These are phyloP conservation scores for Tylopilus cervinicoccineus DNA, from an alignment of 768 basidiomycete species.

Conservation along the genomic window DNA sequence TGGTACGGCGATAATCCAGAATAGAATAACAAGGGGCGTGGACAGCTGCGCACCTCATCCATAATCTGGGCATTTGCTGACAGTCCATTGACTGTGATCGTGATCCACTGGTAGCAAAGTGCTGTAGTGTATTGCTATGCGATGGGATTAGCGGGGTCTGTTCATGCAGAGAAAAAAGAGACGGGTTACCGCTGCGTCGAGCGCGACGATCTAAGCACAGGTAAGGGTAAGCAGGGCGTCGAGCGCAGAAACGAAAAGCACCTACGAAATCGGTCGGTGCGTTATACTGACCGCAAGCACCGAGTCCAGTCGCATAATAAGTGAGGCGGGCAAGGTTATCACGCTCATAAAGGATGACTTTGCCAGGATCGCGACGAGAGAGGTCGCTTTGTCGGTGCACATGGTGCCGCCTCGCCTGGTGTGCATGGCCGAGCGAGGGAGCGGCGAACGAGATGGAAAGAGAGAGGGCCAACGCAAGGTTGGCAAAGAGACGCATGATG, in stretches of 20 bases:
- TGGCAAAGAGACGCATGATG: slow-evolving; percentile 23
- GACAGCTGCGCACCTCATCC: slow-evolving; percentile 46
- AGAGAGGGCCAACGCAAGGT: slow-evolving; percentile 19
- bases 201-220: slow-evolving; percentile 48
- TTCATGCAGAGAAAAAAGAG: background rate
- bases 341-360: slow-evolving; percentile 21
- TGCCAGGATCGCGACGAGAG: slow-evolving; percentile 24
- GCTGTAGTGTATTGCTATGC: slow-evolving; percentile 50
- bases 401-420: slow-evolving; percentile 22
- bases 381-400: slow-evolving; percentile 21
- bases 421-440: slow-evolving; percentile 18
- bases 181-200: slow-evolving; percentile 30
- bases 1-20: background rate
- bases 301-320: slow-evolving; percentile 40
- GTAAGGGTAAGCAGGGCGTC: slow-evolving; percentile 2
- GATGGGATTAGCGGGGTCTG: background rate
- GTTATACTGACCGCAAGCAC: slow-evolving; percentile 38
- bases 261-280: slow-evolving; percentile 33
- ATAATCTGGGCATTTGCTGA: slow-evolving; percentile 52
- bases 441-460: slow-evolving; percentile 14
- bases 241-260: background rate
- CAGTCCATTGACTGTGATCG: slow-evolving; percentile 58
- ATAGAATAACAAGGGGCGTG: background rate
- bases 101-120: slow-evolving; percentile 59
- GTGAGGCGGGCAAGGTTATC: slow-evolving; percentile 29